Base-by-base conservation (phyloP, 495 filamentous ascomycete species). In the Hypoxylon rickii region DNA sequence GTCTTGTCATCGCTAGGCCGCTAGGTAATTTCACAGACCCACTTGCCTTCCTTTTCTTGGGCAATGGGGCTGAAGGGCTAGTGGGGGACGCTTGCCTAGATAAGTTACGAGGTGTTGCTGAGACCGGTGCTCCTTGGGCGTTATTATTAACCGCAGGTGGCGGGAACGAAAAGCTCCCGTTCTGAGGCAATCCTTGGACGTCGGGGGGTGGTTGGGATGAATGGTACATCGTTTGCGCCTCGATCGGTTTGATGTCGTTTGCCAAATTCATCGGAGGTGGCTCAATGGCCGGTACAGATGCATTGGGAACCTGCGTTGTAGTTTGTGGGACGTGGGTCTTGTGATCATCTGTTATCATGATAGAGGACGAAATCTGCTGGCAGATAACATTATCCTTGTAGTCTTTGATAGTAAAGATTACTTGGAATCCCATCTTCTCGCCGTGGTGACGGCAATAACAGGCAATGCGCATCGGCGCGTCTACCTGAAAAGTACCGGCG, bases 281-380 rank as follows among this genome's bases (percentile, higher is more conserved):
- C 13, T 47, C 58, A 31, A 52, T 38, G 7, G 39, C 1, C 17
- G 49, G 45, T 4, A 42, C 32, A 21, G 56, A 34, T 21, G 38
- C 32, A 15, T 26, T 44, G 8, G 46, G 16, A 11, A 20, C 16
- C 19, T 51, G 51, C 51, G 45, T 74, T 58, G 31, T 74, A 68
- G 17, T 75, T 21, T 79, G 72, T 34, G 79, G 72, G 10, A 72
- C 58, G 51, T 89, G 86, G 2, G 90, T 92, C 70, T 97, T 97
- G 73, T 97, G 93, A 67, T 97, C 92, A 70, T 97, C 93, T 1
- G 93, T 97, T 62, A 97, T 96, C 79, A 96, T 87, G 48, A 96
- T 94, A 0, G 90, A 86, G 26, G 83, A 82, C 3, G 90, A 91
- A 19, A 96, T 86, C n/a, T 83, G 81, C 64, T 97, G 93, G 15